These are phyloP conservation scores for Geosiphon pyriformis DNA, from an alignment of 192 early-diverging fungal genomes.

Conservation along the genomic window DNA sequence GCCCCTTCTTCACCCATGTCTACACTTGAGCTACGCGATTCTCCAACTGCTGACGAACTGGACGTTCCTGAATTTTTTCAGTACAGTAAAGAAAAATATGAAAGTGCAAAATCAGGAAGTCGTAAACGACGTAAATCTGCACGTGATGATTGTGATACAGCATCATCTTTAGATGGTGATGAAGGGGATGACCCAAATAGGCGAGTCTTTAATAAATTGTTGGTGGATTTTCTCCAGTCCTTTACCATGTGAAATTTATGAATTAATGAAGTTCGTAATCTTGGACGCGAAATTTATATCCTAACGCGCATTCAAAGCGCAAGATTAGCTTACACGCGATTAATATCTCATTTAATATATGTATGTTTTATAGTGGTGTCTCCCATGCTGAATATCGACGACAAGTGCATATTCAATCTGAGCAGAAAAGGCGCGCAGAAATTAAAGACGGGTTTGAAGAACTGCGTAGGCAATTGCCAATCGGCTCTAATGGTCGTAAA, in stretches of 20 bases:
- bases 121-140: conserved; percentile 20
- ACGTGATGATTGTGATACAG: conserved; percentile 23
- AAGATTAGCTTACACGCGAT: no score
- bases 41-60: conserved; percentile 10
- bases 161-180: conserved; percentile 23
- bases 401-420: conserved; percentile 45
- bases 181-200: conserved; percentile 19
- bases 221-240: not conserved
- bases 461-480: conserved; percentile 37
- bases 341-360: no score
- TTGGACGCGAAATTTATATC: no score
- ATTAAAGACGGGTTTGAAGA: conserved; percentile 48
- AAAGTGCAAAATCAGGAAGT: conserved; percentile 20
- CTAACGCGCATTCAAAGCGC: no score
- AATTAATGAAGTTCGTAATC: no score
- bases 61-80: conserved; percentile 21
- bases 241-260: not conserved
- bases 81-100: conserved; percentile 24
- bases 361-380: conserved; percentile 8
- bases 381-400: conserved; percentile 39
- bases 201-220: not conserved
- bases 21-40: conserved; percentile 15
- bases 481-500: conserved; percentile 33
- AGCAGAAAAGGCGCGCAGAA: conserved; percentile 43
- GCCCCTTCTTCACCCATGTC: not conserved